Conservation (phyloP, 176 grass and related monocot genomes). For the Triticum turgidum region DNA sequence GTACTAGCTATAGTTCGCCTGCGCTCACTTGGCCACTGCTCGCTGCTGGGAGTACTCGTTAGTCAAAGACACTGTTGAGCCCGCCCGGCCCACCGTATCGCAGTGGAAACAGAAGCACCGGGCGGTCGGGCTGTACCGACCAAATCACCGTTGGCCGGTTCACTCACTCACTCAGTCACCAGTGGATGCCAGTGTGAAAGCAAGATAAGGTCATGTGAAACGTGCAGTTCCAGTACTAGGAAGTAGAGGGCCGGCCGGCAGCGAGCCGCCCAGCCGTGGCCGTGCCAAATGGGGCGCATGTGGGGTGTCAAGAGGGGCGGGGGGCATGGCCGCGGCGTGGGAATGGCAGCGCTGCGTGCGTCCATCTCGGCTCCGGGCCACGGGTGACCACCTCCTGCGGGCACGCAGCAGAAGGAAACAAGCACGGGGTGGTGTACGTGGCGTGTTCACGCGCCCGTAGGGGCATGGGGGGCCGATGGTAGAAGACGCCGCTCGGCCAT, state of each 20-base stretch:
- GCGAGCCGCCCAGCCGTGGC: neutral
- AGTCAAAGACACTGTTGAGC: neutral
- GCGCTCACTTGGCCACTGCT: neutral
- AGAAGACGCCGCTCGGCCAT: neutral
- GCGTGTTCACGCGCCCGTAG: neutral
- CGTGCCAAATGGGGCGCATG: neutral
- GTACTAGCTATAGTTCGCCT: neutral
- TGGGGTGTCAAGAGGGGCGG: neutral
- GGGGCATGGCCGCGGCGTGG: conserved; percentile 13
- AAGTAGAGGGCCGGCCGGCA: neutral
- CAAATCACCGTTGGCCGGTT: neutral
- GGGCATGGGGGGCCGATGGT: neutral
- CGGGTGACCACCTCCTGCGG: no score
- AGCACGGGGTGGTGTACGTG: neutral
- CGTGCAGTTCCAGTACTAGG: neutral
- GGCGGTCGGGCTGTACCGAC: neutral
- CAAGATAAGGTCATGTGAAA: neutral
- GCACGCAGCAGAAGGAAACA: neutral
- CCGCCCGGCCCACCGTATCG: neutral
- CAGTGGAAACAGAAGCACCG: neutral
- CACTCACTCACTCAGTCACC: neutral
- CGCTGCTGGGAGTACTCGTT: no score
- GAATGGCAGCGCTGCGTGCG: no score
- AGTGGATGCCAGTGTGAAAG: neutral
- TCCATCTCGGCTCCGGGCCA: neutral